Conservation (phyloP, 495 filamentous ascomycete genomes). For the Xylaria cubensis region DNA sequence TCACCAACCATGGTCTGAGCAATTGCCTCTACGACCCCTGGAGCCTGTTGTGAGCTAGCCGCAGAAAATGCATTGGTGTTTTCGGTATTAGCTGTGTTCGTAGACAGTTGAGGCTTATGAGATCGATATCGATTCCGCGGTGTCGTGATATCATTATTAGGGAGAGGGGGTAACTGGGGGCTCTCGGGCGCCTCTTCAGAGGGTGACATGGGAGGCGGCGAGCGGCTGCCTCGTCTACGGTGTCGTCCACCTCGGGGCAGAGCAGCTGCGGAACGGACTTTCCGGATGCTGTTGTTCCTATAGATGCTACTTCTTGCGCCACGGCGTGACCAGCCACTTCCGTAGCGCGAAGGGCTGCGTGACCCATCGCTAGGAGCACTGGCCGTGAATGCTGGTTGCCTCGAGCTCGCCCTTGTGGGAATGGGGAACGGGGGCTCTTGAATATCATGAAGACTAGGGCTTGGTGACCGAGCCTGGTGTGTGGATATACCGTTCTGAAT, state of each 20-base stretch:
- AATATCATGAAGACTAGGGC: slow-evolving; percentile 73
- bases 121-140: slow-evolving; percentile 55
- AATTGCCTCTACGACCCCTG: slow-evolving; percentile 95
- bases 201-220: slow-evolving; percentile 68
- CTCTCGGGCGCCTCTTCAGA: slow-evolving; percentile 73
- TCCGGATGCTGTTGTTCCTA: slow-evolving; percentile 69
- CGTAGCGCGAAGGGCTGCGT: slow-evolving; percentile 72
- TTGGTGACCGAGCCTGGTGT: slow-evolving; percentile 72
- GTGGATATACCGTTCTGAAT: slow-evolving; percentile 78
- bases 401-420: slow-evolving; percentile 85
- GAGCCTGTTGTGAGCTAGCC: slow-evolving; percentile 68
- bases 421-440: slow-evolving; percentile 85
- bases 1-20: slow-evolving; percentile 98
- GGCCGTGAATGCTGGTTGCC: slow-evolving; percentile 70
- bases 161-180: slow-evolving; percentile 74
- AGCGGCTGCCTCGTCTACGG: slow-evolving; percentile 62
- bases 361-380: slow-evolving; percentile 76
- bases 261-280: slow-evolving; percentile 79
- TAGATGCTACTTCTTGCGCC: slow-evolving; percentile 51
- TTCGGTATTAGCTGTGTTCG: slow-evolving; percentile 60
- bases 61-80: slow-evolving; percentile 59
- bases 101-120: slow-evolving; percentile 60
- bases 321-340: slow-evolving; percentile 49
- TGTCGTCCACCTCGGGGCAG: slow-evolving; percentile 60
- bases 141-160: slow-evolving; percentile 72